phyloP scores from a whole-genome alignment of 129 eudicot genomes.

The Artemisia tridentata region DNA sequence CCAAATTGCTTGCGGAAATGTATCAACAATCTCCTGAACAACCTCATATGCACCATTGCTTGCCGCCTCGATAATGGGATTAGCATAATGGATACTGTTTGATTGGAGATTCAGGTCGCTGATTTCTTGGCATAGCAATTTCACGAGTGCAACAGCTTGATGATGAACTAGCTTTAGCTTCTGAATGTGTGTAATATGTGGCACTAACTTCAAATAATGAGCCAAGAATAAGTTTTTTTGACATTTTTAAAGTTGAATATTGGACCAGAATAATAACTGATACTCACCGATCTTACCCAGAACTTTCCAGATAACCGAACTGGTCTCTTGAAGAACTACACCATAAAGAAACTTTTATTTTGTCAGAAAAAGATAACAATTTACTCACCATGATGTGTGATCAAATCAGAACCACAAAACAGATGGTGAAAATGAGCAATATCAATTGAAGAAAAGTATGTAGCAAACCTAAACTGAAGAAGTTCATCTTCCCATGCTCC shows the following conservation, averaged over 20 bases:
- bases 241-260: slow-evolving; percentile 5
- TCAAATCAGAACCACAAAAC: slow-evolving; percentile 7
- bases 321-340: slow-evolving; percentile 23
- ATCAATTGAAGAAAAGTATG: background rate
- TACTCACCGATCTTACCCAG: slow-evolving; percentile 25
- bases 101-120: slow-evolving; percentile 33
- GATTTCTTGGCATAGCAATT: slow-evolving; percentile 33
- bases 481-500: slow-evolving; percentile 21
- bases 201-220: slow-evolving; percentile 28
- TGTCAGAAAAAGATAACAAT: background rate
- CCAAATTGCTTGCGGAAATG: slow-evolving; percentile 49
- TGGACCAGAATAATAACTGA: background rate
- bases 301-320: slow-evolving; percentile 24
- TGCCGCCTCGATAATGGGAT: slow-evolving; percentile 39
- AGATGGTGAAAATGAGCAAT: slow-evolving; percentile 6
- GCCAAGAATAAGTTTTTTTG: slow-evolving; percentile 16
- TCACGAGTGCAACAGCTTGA: slow-evolving; percentile 39
- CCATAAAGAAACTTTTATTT: background rate
- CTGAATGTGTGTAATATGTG: slow-evolving; percentile 36
- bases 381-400: background rate
- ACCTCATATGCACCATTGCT: slow-evolving; percentile 42
- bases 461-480: slow-evolving; percentile 36
- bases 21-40: slow-evolving; percentile 42
- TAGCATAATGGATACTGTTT: slow-evolving; percentile 21
- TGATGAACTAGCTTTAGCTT: slow-evolving; percentile 32